Percentiles rank a stretch among this genome's conserved stretches.
phyloP scores from a whole-genome alignment of 352 stramenopile species.

The Labyrinthula sp. region DNA sequence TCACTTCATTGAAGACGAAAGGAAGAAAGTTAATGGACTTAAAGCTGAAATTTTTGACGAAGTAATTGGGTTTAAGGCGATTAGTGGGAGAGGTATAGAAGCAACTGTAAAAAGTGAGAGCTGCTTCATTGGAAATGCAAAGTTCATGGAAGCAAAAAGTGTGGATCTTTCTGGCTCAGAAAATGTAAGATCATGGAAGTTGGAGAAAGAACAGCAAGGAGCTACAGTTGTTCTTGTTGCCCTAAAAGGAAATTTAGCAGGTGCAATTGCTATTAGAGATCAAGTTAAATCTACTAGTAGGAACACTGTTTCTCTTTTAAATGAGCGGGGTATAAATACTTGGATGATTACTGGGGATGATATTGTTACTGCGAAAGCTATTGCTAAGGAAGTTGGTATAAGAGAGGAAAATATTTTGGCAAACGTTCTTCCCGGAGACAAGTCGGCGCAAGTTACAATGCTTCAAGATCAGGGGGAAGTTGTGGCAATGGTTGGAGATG shows the following conservation, averaged over 20 bases:
- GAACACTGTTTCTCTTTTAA: slow-evolving; percentile 52
- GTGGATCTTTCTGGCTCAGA: slow-evolving; percentile 30
- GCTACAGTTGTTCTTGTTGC: slow-evolving; percentile 60
- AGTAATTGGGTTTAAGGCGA: slow-evolving; percentile 4
- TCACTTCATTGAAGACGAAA: slow-evolving; percentile 37
- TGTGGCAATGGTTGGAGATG: slow-evolving; percentile 81
- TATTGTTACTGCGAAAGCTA: slow-evolving; percentile 52
- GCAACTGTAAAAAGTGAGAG: slow-evolving; percentile 10
- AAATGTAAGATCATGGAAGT: slow-evolving; percentile 31
- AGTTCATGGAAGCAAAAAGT: slow-evolving; percentile 7
- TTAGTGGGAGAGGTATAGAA: slow-evolving; percentile 27
- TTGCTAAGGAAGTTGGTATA: slow-evolving; percentile 63
- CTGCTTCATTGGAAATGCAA: slow-evolving; percentile 18
- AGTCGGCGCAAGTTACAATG: slow-evolving; percentile 60
- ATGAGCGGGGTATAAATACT: slow-evolving; percentile 57
- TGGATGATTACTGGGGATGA: slow-evolving; percentile 82
- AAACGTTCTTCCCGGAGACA: slow-evolving; percentile 65
- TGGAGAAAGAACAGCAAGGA: slow-evolving; percentile 37
- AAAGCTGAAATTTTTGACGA: not conserved
- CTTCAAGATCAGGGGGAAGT: slow-evolving; percentile 51
- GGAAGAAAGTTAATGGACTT: slow-evolving; percentile 37
- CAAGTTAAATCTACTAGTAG: slow-evolving; percentile 51
- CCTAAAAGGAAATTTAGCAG: slow-evolving; percentile 54
- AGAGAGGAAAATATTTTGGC: slow-evolving; percentile 51
- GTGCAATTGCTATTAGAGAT: slow-evolving; percentile 49